Conservation (phyloP, 179 eudicot species). For the Patellifolia procumbens region DNA sequence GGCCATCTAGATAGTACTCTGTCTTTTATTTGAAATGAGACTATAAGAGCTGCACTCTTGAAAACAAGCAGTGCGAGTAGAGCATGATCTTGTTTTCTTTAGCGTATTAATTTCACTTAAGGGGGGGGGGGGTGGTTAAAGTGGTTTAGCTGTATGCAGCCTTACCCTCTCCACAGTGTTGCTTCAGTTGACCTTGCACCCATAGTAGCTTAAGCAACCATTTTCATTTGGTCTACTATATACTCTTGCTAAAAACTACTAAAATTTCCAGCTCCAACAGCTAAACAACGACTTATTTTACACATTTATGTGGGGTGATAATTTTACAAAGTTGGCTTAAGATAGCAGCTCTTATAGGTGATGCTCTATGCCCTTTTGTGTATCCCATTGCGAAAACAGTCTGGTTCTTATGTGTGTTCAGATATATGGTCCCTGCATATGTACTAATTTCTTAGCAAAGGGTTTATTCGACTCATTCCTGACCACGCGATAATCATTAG, state of each 20-base stretch:
- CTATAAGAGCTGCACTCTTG: background rate
- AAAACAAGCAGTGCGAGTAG: background rate
- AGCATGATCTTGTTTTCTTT: background rate
- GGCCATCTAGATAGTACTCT: background rate
- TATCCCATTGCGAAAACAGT: background rate
- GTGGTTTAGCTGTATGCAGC: no score
- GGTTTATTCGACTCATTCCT: background rate
- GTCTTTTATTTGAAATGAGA: background rate
- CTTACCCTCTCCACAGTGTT: background rate
- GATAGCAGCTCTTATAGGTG: background rate
- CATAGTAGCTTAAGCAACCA: background rate
- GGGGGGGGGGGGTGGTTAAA: no score
- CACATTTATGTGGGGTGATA: background rate
- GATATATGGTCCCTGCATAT: background rate
- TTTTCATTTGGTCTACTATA: background rate
- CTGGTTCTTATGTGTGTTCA: background rate
- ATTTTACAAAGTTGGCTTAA: background rate
- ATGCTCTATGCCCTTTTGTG: background rate
- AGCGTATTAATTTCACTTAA: background rate
- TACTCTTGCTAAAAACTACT: no score
- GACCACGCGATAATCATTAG: background rate
- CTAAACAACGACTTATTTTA: background rate
- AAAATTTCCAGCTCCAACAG: background rate
- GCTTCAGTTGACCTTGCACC: background rate
- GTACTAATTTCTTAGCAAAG: background rate